These are phyloP conservation scores for Microcos paniculata DNA, from an alignment of 345 rosid genomes.

Conservation along the genomic window DNA sequence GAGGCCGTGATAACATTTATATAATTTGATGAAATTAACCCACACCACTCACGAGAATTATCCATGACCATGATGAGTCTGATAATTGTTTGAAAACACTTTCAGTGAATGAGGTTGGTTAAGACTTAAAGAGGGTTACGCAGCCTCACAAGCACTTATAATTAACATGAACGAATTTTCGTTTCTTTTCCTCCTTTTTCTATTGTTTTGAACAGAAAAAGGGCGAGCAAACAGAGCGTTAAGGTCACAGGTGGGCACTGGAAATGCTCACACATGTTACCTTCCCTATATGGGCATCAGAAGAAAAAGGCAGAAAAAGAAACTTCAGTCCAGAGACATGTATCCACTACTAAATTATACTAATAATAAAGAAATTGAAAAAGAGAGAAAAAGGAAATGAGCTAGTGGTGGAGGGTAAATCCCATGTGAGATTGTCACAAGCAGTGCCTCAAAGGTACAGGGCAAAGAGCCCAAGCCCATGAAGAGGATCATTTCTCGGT, in stretches of 20 bases:
- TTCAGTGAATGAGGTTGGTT: conserved; percentile 12
- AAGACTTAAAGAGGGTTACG: background rate
- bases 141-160: background rate
- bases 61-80: background rate
- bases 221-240: background rate
- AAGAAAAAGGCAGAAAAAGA: background rate
- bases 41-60: conserved; percentile 4
- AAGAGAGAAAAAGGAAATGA: background rate
- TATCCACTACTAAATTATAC: too few species aligned
- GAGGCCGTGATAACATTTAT: conserved; percentile 15
- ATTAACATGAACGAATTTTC: background rate
- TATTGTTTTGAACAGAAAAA: background rate
- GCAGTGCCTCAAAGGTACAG: background rate
- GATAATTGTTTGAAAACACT: background rate
- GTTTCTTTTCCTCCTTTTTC: background rate
- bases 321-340: background rate
- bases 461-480: background rate
- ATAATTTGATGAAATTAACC: background rate
- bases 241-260: background rate
- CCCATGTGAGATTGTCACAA: conserved; percentile 9
- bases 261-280: background rate
- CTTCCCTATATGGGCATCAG: background rate
- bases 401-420: background rate
- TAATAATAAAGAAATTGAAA: background rate
- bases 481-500: background rate